These are phyloP conservation scores for Bruguiera gymnorhiza DNA, from an alignment of 345 rosid genomes.

Conservation along the genomic window DNA sequence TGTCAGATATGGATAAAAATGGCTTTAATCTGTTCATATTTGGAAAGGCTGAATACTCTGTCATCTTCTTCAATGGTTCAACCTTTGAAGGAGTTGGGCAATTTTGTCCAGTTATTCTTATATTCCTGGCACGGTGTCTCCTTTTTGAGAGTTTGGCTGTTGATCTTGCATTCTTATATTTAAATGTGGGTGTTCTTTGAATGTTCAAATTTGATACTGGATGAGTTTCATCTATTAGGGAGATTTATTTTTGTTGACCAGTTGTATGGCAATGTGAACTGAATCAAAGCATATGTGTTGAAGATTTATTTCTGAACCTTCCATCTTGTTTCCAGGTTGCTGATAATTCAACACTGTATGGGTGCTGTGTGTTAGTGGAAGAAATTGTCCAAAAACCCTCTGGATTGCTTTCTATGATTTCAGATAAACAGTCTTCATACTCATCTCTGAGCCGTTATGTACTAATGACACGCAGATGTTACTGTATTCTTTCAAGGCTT, in stretches of 20 bases:
- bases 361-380: constrained; percentile 86
- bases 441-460: constrained; percentile 65
- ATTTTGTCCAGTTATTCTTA: too few relatives aligned
- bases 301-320: not conserved
- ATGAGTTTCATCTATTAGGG: not conserved
- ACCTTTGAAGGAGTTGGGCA: too few relatives aligned
- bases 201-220: too few relatives aligned
- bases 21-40: not conserved
- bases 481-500: constrained; percentile 91
- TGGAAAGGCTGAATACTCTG: too few relatives aligned
- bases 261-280: not conserved
- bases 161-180: too few relatives aligned
- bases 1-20: not conserved
- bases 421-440: constrained; percentile 55
- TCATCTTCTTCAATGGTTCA: too few relatives aligned
- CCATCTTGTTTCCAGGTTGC: constrained; percentile 59
- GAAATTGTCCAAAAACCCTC: constrained; percentile 91
- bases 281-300: not conserved
- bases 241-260: not conserved
- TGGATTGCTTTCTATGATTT: constrained; percentile 78
- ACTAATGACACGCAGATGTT: constrained; percentile 88
- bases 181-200: too few relatives aligned
- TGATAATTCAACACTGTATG: constrained; percentile 86
- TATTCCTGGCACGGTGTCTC: too few relatives aligned
- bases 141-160: too few relatives aligned